These are phyloP conservation scores for Penicillium decumbens DNA, from an alignment of 2,329 filamentous ascomycete genomes.

Conservation along the genomic window DNA sequence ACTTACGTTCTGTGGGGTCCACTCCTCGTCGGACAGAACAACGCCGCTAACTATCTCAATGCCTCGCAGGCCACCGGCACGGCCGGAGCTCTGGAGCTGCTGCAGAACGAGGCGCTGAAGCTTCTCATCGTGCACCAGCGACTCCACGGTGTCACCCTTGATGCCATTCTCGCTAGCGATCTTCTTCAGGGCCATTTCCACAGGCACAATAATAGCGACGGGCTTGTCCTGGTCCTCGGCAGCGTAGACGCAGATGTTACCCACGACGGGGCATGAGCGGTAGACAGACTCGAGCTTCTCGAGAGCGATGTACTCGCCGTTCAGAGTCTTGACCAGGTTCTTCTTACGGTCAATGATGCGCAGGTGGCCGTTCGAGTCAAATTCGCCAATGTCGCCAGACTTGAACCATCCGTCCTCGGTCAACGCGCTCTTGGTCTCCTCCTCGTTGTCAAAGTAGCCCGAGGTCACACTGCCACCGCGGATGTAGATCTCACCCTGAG, in stretches of 20 bases:
- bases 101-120: conserved; percentile 40
- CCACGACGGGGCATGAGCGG: conserved; percentile 70
- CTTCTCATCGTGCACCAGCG: conserved; percentile 55
- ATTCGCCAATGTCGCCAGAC: conserved; percentile 92
- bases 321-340: conserved; percentile 93
- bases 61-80: conserved; percentile 34
- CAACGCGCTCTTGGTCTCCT: conserved; percentile 74
- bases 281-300: conserved; percentile 95
- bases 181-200: conserved; percentile 54
- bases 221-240: conserved; percentile 70
- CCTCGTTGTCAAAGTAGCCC: conserved; percentile 78
- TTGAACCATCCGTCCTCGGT: conserved; percentile 92
- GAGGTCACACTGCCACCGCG: conserved; percentile 69
- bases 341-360: conserved; percentile 94
- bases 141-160: conserved; percentile 59
- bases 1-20: conserved; percentile 43
- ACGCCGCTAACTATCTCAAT: conserved; percentile 45
- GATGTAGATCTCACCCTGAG: conserved; percentile 91
- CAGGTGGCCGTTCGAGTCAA: conserved; percentile 72
- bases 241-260: conserved; percentile 84
- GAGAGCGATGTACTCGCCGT: conserved; percentile 93
- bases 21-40: conserved; percentile 44
- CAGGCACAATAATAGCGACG: conserved; percentile 70
- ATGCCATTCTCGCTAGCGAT: conserved; percentile 57
- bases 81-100: conserved; percentile 38